Evolutionary conservation across 2,329 filamentous ascomycete species (phyloP).

Genomic region (Xylariales sp.): DNA sequence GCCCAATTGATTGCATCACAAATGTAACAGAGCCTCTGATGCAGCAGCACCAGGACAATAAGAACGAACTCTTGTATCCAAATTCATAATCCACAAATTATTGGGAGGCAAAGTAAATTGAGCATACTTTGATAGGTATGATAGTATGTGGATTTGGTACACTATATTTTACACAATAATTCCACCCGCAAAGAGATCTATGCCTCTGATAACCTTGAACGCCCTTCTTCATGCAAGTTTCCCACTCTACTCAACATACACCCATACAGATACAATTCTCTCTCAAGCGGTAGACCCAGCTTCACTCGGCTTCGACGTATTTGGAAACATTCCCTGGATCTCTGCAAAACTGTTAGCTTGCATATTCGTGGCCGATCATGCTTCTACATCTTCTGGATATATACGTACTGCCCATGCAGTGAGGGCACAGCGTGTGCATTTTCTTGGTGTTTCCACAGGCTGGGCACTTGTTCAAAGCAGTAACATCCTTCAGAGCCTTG

Average conservation of each 20-base stretch:
- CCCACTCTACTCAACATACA: too few species aligned
- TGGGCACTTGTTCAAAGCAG: slow-evolving; percentile 80
- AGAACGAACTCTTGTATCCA: too few species aligned
- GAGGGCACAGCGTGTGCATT: slow-evolving; percentile 81
- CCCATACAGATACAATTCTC: neutral
- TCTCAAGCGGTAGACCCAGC: slow-evolving; percentile 3
- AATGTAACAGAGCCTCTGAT: too few species aligned
- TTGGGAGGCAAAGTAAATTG: too few species aligned
- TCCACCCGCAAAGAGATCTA: too few species aligned
- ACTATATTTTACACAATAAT: too few species aligned
- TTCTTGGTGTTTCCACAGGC: slow-evolving; percentile 85
- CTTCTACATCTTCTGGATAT: slow-evolving; percentile 4
- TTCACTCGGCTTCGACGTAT: slow-evolving; percentile 19
- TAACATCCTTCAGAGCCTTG: slow-evolving; percentile 90
- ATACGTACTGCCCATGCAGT: slow-evolving; percentile 75
- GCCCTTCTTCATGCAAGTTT: too few species aligned
- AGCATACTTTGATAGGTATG: neutral
- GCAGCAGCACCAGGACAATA: too few species aligned
- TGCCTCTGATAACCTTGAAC: too few species aligned
- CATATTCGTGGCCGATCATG: slow-evolving; percentile 12
- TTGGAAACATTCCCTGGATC: slow-evolving; percentile 40
- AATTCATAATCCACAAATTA: too few species aligned
- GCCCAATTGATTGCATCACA: slow-evolving; percentile 7
- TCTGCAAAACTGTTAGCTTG: slow-evolving; percentile 32
- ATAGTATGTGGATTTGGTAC: slow-evolving; percentile 6